Percentiles rank a stretch among this genome's conserved stretches.
Conservation (phyloP, 148 eudicot genomes). For the Amaranthus palmeri region DNA sequence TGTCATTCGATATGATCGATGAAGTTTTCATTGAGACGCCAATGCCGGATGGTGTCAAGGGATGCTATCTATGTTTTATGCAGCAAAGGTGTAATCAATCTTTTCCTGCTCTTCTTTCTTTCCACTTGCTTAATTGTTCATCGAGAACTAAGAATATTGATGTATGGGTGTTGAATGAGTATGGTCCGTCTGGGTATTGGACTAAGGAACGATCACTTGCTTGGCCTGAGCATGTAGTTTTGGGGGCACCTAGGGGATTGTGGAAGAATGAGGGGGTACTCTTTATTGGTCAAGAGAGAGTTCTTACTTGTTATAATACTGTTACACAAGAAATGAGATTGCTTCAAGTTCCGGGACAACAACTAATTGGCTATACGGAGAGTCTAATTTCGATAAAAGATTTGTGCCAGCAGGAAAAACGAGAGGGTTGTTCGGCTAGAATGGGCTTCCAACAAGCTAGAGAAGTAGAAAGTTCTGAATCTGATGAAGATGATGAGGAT, state of each 20-base stretch:
- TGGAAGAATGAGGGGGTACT: constrained; percentile 4
- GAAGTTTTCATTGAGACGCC: not conserved
- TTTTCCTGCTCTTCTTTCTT: not conserved
- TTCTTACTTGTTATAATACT: constrained; percentile 1
- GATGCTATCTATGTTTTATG: not conserved
- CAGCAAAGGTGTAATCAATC: not conserved
- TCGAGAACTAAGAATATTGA: not conserved
- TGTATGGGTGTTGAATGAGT: constrained; percentile 6
- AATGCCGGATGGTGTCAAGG: constrained; percentile 6
- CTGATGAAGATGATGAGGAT: not conserved
- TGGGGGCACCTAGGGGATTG: not conserved
- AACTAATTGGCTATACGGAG: constrained; percentile 4
- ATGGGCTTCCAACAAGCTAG: not conserved
- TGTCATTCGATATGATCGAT: not conserved
- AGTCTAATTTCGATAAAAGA: not conserved
- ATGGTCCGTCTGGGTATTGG: constrained; percentile 1
- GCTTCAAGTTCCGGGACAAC: not conserved
- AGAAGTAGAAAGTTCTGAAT: not conserved
- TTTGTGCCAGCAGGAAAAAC: not conserved
- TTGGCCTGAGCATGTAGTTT: not conserved
- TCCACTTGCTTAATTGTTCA: not conserved
- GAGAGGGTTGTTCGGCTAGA: not conserved
- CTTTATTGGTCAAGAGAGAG: not conserved
- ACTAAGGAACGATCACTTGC: not conserved
- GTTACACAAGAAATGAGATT: not conserved